Evolutionary conservation across 345 rosid genomes (phyloP).

Genomic region (Anastatica hierochuntica): DNA sequence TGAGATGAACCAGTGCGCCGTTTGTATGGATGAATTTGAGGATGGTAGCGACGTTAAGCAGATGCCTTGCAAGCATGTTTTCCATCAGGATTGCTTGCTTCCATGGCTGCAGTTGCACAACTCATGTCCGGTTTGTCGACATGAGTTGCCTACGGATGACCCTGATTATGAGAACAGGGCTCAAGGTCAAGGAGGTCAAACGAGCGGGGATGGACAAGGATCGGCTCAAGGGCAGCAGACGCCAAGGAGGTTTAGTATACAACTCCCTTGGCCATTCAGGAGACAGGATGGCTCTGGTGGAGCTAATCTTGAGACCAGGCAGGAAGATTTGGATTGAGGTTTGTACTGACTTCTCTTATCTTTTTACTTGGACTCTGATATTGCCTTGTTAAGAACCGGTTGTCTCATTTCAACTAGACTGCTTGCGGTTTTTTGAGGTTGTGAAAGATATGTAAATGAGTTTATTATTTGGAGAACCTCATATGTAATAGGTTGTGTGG

Average conservation of each 20-base stretch:
- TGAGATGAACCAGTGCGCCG: constrained; percentile 61
- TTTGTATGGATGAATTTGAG: constrained; percentile 63
- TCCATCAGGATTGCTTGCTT: constrained; percentile 53
- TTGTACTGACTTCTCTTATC: constrained; percentile 1
- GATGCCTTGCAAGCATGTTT: constrained; percentile 69
- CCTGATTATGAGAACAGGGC: constrained; percentile 47
- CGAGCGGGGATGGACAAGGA: constrained; percentile 14
- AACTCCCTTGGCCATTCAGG: constrained; percentile 62
- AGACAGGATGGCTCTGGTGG: constrained; percentile 26
- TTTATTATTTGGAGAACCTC: neutral
- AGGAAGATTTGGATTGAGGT: constrained; percentile 58
- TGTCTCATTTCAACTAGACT: no score
- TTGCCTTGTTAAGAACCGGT: neutral
- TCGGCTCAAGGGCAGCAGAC: constrained; percentile 19
- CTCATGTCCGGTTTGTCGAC: constrained; percentile 69
- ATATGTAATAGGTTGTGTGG: constrained; percentile 2
- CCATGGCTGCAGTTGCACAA: constrained; percentile 72
- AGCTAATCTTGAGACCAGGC: constrained; percentile 31
- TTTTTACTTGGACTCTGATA: neutral
- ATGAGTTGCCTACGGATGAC: constrained; percentile 68
- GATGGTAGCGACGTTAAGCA: constrained; percentile 40
- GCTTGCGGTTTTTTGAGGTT: no score
- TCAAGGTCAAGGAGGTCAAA: constrained; percentile 23
- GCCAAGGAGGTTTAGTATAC: constrained; percentile 55
- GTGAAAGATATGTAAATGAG: neutral